Conservation (phyloP, 352 stramenopile species). For the Phytophthora cryptogea region DNA sequence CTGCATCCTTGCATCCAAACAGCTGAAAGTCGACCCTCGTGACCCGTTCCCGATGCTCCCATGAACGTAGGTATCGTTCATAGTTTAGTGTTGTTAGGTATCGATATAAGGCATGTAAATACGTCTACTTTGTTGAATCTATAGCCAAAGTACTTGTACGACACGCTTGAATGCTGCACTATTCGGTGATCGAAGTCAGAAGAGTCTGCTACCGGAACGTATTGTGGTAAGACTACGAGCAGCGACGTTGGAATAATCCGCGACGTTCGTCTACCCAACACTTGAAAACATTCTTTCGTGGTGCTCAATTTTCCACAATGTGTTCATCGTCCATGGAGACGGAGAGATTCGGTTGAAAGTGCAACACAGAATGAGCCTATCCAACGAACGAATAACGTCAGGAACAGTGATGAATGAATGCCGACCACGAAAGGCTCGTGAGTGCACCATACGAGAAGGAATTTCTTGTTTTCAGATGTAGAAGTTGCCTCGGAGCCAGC, state of each 20-base stretch:
- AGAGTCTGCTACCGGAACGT: too few relatives aligned
- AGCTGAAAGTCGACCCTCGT: conserved; percentile 50
- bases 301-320: too few relatives aligned
- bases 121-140: neutral
- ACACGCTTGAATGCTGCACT: too few relatives aligned
- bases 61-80: conserved; percentile 7
- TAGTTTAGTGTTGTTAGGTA: conserved; percentile 9
- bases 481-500: conserved; percentile 7
- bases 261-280: too few relatives aligned
- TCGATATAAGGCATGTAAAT: conserved; percentile 16
- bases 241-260: too few relatives aligned
- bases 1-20: conserved; percentile 47
- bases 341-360: too few relatives aligned
- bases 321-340: too few relatives aligned
- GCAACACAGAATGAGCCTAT: too few relatives aligned
- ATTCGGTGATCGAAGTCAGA: too few relatives aligned
- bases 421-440: conserved; percentile 1
- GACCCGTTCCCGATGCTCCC: conserved; percentile 55
- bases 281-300: too few relatives aligned
- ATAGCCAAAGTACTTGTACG: neutral
- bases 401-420: neutral
- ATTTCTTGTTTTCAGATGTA: conserved; percentile 1
- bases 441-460: conserved; percentile 7
- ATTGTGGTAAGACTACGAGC: too few relatives aligned
- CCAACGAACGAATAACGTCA: too few relatives aligned